Evolutionary conservation across 768 basidiomycete genomes (phyloP), one percentile per base, ranked within the genome.

Genomic region (Gymnopilus junonius): DNA sequence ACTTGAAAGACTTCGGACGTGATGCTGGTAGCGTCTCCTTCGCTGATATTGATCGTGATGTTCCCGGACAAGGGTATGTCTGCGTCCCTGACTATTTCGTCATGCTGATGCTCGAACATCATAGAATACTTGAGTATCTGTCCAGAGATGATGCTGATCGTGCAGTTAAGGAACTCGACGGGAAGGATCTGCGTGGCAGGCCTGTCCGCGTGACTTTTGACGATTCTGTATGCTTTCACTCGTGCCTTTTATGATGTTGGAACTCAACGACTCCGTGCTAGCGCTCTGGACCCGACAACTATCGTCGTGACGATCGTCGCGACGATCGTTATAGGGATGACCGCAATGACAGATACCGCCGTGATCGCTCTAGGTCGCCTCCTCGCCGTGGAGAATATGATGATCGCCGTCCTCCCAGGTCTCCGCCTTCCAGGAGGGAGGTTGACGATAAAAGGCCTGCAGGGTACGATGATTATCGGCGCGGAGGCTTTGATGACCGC

Each of bases 1-100:
- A 99, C 75, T 81, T 99, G 75, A 99, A 99, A 79, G 97, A 99
- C 74, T 98, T 96, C 65, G 97, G 95, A 69, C 93, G 97, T 64
- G 90, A 94, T 71, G 93, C 93, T 54, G 95, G 94, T 43, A 92
- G 88, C 72, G 94, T 98, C 61, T 93, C 92, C 20, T 98, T 92
- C 70, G 95, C 97, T 42, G 97, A 99, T 73, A 91, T 99, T 64
- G 96, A 99, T 73, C 90, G 94, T 39, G 90, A 95, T 71, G 75
- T 76, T 65, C 87, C 92, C 25, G 92, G 91, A 32, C 89, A 94
- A 82, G 97, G 97, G 96, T 97, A 65, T 65, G 90, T 76, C 2
- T 15, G 37, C 10, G n/a, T 2, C 5, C 12, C 14, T 21, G 39
- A 12, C 15, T 55, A n/a, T 20, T 61, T n/a, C 27, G 14, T 23